Evolutionary conservation across 352 stramenopile genomes (phyloP), one percentile per base, ranked within the genome.

Genomic region (Phytophthora multivora): DNA sequence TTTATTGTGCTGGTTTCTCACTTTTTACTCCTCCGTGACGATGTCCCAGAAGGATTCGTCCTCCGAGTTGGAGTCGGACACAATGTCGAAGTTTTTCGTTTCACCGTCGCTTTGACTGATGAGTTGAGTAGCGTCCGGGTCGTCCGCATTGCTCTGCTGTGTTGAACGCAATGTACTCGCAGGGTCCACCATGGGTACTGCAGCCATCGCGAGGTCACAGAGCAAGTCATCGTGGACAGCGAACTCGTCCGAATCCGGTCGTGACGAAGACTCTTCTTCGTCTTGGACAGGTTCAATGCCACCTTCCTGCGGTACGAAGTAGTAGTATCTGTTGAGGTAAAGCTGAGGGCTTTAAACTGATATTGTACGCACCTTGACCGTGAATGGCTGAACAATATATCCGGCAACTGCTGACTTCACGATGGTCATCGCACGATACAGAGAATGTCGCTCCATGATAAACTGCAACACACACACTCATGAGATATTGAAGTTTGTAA

Each of bases 361-460:
- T 38, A n/a, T 43, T 3, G 26, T 10, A 61, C 66, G 19, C 46
- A 92, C 83, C 36, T 77, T 73, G 58, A 93, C 66, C 9, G 60
- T 63, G 48, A 91, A 91, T 4, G 80, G 84, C 53, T 91, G 79
- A n/a, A 89, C 55, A 23, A 85, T 55, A 50, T 81, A 73, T 31
- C 71, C 79, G 21, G 83, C 70, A 18, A 73, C 73, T 13, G 83
- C 77, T 35, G 75, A 87, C 65, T 91, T 93, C 45, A 79, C 74
- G 40, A 91, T 76, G 12, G 73, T 76, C 19, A 93, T 80, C 12
- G 69, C 75, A 2, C 81, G 77, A 57, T 77, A 66, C 18, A 66
- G 26, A 5, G 69, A 52, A 55, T 90, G 76, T 10, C 77, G 77
- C 56, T 93, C 84, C 43, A 93, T 70, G 8, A 90, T 63, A 18